Base-by-base conservation (phyloP, 1,139 yeast genomes). In the Pichia sp. region DNA sequence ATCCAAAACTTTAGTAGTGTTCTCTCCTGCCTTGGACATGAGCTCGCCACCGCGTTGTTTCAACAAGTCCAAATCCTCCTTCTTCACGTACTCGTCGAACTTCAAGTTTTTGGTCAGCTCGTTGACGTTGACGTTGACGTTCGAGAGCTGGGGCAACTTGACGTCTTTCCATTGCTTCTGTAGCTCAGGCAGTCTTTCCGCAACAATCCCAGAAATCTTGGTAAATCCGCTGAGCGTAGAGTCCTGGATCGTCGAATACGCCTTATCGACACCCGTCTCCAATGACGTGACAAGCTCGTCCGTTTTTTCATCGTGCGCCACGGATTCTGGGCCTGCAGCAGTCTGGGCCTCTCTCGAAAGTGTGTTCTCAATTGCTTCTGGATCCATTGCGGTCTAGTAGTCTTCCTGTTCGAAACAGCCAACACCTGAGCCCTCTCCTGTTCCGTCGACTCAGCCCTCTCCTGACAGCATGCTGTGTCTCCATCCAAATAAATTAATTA, bases 1-100 rank as follows among this genome's bases (percentile, higher is more conserved):
- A 63, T 87, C 92, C 57, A 87, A 74, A 51, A 85, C 84, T 52
- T 66, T 64, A 61, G 77, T 82, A 8, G 92, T 87, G 59, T 77
- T 79, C 30, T 65, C 63, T 34, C 74, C 64, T 36, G 76, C 61
- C 47, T 68, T 65, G n/a, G 65, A 62, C 23, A 76, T 60, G 49
- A 58, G 30, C 67, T 69, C 53, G 61, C 61, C 46, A 67, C 72
- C 60, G 72, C 76, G 57, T 73, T 71, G 57, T 79, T 75, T 40
- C 78, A 82, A 38, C 74, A 66, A 52, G 73, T 70, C 59, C 71
- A 67, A 57, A 57, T 63, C 38, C 65, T 54, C 62, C 58, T 23
- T 61, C 16, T 51, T 63, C 53, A 58, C 41, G 43, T 55, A 51
- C 19, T 56, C 49, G 23, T 71, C 53, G 16, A 55, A 46, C 69